Percentiles rank a stretch among this genome's conserved stretches.
Conservation (phyloP, 441 rosid genomes). For the Biscutella laevigata region DNA sequence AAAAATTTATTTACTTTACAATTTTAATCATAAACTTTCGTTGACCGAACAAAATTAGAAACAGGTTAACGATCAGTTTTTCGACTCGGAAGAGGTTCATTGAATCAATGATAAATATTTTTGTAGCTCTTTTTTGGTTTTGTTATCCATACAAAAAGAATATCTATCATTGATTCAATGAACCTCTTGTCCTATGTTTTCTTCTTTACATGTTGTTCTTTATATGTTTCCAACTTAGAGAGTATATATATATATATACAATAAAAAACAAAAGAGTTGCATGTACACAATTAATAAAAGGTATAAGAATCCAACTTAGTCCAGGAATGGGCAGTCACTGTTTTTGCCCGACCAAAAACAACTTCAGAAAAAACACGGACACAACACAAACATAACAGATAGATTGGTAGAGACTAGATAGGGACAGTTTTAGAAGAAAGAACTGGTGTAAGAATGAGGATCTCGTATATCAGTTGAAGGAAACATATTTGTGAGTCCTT, state of each 20-base stretch:
- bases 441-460: slow-evolving; percentile 23
- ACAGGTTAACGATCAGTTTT: too few relatives aligned
- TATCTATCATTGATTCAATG: too few relatives aligned
- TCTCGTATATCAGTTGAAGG: slow-evolving; percentile 17
- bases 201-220: too few relatives aligned
- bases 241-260: background rate
- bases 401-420: slow-evolving; percentile 23
- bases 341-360: slow-evolving; percentile 17
- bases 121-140: too few relatives aligned
- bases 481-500: slow-evolving; percentile 18
- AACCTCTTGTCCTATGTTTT: too few relatives aligned
- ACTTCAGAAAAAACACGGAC: slow-evolving; percentile 15
- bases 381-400: slow-evolving; percentile 25
- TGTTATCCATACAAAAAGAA: too few relatives aligned
- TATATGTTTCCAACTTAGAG: too few relatives aligned
- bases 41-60: too few relatives aligned
- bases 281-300: slow-evolving; percentile 22
- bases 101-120: too few relatives aligned
- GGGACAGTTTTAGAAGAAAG: slow-evolving; percentile 22
- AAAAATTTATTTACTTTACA: too few relatives aligned
- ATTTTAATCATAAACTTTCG: too few relatives aligned
- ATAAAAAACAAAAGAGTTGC: slow-evolving; percentile 16
- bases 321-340: slow-evolving; percentile 15
- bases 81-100: too few relatives aligned
- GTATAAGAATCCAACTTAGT: slow-evolving; percentile 19